Evolutionary conservation across 2,329 filamentous ascomycete genomes (phyloP).

Genomic region (Aspergillus glaucus): DNA sequence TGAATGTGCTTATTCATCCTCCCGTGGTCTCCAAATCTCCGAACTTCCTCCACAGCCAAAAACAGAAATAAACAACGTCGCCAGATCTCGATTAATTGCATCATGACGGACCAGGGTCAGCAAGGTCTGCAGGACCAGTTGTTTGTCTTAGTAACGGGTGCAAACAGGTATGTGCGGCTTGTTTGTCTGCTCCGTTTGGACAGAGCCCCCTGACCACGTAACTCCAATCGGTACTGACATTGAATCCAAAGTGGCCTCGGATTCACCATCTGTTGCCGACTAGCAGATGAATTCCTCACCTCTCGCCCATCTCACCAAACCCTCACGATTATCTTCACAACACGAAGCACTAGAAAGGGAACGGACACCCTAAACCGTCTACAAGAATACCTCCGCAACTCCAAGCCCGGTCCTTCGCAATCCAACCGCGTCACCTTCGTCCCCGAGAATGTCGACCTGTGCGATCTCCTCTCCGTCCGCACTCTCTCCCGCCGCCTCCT

Average conservation of each 20-base stretch:
- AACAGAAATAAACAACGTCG: neutral
- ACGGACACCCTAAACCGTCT: slow-evolving; percentile 63
- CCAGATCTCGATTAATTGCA: neutral
- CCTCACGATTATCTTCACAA: slow-evolving; percentile 76
- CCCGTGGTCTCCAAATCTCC: neutral
- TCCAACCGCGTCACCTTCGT: slow-evolving; percentile 44
- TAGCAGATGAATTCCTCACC: slow-evolving; percentile 83
- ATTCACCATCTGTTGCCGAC: slow-evolving; percentile 71
- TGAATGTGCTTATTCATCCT: no score
- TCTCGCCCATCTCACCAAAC: slow-evolving; percentile 60
- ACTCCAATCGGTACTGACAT: slow-evolving; percentile 1
- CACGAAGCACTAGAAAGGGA: slow-evolving; percentile 68
- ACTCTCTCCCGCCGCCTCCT: slow-evolving; percentile 47
- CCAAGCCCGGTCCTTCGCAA: slow-evolving; percentile 35
- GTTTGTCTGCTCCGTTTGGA: no score
- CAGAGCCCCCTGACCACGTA: neutral
- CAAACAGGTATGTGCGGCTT: slow-evolving; percentile 63
- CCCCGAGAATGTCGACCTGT: slow-evolving; percentile 54
- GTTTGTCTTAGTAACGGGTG: slow-evolving; percentile 69
- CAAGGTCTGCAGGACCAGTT: slow-evolving; percentile 16
- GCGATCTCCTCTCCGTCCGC: slow-evolving; percentile 50
- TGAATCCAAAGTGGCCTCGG: slow-evolving; percentile 66
- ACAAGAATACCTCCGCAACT: slow-evolving; percentile 52
- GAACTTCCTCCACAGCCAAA: neutral
- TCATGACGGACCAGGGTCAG: slow-evolving; percentile 9